Conservation (phyloP, 1,139 yeast species). For the Lodderomyces theae region DNA sequence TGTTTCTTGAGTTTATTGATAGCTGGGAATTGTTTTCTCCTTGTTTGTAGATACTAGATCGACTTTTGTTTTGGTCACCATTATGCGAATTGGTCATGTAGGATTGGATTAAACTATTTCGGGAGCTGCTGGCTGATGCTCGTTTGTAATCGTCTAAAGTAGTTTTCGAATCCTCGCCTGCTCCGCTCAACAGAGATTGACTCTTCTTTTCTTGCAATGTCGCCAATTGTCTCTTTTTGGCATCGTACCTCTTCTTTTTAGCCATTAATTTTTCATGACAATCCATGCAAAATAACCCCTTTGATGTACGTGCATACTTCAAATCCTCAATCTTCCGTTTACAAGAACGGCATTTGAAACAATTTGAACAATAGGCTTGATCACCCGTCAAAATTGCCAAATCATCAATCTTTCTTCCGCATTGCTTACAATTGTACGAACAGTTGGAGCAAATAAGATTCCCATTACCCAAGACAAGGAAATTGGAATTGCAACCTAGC, state of each 20-base stretch:
- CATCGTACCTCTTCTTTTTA: constrained; percentile 55
- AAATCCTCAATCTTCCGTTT: constrained; percentile 84
- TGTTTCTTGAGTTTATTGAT: constrained; percentile 23
- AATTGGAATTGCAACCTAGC: constrained; percentile 84
- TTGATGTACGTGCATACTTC: constrained; percentile 89
- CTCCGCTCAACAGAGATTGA: constrained; percentile 1
- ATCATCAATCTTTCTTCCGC: constrained; percentile 89
- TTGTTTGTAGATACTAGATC: constrained; percentile 10
- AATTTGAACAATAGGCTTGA: constrained; percentile 88
- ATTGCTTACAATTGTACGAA: constrained; percentile 83
- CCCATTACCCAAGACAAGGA: constrained; percentile 90
- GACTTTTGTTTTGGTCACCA: constrained; percentile 4
- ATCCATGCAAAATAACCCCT: constrained; percentile 89
- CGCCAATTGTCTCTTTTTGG: constrained; percentile 37
- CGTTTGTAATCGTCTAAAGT: constrained; percentile 8
- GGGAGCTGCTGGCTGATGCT: constrained; percentile 12
- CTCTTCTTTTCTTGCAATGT: constrained; percentile 12
- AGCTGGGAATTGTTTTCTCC: constrained; percentile 13
- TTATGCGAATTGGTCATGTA: constrained; percentile 9
- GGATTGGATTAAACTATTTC: constrained; percentile 15
- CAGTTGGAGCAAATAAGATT: constrained; percentile 87
- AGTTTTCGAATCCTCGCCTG: constrained; percentile 7
- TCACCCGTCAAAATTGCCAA: constrained; percentile 95
- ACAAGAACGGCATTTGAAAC: constrained; percentile 91
- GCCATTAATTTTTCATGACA: constrained; percentile 87